These are phyloP conservation scores for Chaetomium sp. DNA, from an alignment of 2,329 filamentous ascomycete genomes.

Conservation along the genomic window DNA sequence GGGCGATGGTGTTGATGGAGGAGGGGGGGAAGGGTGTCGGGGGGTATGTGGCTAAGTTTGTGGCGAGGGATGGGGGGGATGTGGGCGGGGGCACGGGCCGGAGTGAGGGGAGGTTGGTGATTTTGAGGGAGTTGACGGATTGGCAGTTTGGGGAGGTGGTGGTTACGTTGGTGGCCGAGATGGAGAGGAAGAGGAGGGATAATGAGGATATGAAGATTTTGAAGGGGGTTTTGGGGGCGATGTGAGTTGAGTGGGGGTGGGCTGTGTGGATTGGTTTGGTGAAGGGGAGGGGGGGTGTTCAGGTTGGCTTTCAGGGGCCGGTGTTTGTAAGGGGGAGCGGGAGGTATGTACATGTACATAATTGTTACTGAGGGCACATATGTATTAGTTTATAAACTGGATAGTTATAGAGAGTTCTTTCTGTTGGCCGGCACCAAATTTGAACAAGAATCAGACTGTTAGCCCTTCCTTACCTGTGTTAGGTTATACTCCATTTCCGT, in stretches of 20 bases:
- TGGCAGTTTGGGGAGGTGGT: conserved; percentile 26
- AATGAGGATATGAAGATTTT: conserved; percentile 16
- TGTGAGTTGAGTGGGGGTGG: neutral
- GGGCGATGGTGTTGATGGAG: conserved; percentile 4
- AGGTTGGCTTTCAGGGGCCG: neutral
- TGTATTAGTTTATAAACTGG: neutral
- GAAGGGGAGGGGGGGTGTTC: neutral
- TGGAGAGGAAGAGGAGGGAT: conserved; percentile 25
- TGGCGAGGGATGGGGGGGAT: neutral
- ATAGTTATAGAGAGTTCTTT: neutral
- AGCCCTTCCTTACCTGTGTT: neutral
- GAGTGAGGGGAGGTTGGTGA: conserved; percentile 13
- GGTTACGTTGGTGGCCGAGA: conserved; percentile 23
- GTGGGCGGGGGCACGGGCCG: neutral
- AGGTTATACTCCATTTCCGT: conserved; percentile 23
- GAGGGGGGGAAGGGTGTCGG: neutral
- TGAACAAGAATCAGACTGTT: neutral
- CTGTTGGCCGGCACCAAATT: neutral
- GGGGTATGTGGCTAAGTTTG: neutral
- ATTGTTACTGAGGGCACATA: neutral
- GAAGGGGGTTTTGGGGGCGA: conserved; percentile 1
- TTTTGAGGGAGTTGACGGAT: conserved; percentile 3
- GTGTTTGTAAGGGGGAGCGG: neutral
- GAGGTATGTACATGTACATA: too few relatives aligned
- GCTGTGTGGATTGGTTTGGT: neutral